Conservation (phyloP, 164 flowering plant genomes). For the Amborella trichopoda region DNA sequence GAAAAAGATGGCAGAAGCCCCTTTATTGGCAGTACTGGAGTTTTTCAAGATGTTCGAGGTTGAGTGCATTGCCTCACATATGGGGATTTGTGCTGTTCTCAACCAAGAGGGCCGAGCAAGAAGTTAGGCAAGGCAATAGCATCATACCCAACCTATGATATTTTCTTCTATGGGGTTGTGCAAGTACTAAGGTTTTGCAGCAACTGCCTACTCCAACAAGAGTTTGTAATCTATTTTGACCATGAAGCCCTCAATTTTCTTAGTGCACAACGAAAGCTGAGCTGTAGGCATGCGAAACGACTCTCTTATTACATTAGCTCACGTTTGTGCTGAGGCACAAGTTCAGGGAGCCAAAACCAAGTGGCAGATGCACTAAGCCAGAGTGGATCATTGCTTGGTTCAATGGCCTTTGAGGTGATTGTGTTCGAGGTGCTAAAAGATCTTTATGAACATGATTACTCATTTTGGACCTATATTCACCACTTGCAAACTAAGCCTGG, state of each 20-base stretch:
- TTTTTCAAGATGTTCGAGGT: constrained; percentile 1
- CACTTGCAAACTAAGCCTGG: not conserved
- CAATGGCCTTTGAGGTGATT: not conserved
- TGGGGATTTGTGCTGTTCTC: not conserved
- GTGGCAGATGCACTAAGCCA: not conserved
- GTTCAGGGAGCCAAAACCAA: not conserved
- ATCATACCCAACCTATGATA: not conserved
- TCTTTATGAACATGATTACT: not conserved
- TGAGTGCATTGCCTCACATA: constrained; percentile 1
- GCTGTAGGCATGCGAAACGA: not conserved
- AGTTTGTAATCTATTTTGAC: not conserved
- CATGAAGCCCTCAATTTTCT: not conserved
- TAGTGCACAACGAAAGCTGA: not conserved
- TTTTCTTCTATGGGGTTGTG: not conserved
- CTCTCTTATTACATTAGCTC: not conserved
- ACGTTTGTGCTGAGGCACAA: constrained; percentile 1
- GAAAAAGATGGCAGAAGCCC: constrained; percentile 2
- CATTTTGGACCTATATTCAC: not conserved
- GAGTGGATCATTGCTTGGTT: not conserved
- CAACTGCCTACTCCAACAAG: not conserved
- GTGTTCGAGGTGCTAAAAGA: not conserved
- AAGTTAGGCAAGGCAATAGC: not conserved
- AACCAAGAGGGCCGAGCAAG: not conserved
- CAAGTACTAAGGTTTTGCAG: not conserved
- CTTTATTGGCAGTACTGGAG: not conserved